Evolutionary conservation across 2,329 filamentous ascomycete species (phyloP).

Genomic region (Fusarium luffae): DNA sequence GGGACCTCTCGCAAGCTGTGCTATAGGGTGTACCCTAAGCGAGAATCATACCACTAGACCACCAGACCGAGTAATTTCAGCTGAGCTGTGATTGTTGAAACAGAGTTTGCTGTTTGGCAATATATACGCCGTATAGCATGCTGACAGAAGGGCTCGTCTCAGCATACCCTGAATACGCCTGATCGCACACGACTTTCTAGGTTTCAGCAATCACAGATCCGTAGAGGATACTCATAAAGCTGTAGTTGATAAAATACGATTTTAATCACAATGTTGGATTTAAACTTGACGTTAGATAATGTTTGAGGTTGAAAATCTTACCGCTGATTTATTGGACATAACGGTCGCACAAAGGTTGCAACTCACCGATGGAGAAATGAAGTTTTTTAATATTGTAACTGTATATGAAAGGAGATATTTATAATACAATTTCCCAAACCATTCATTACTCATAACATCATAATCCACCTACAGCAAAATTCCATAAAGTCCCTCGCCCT

Average conservation of each 20-base stretch:
- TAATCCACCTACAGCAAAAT: constrained; percentile 42
- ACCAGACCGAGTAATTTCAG: constrained; percentile 52
- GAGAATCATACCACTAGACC: constrained; percentile 78
- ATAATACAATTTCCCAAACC: background rate
- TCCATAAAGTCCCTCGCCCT: constrained; percentile 66
- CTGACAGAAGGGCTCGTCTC: no score
- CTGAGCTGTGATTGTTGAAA: background rate
- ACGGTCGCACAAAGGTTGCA: no score
- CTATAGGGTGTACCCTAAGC: constrained; percentile 67
- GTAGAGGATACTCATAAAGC: rapidly evolving
- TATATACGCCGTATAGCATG: background rate
- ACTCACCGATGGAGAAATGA: background rate
- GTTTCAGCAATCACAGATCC: background rate
- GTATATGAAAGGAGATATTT: background rate
- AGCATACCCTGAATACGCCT: background rate
- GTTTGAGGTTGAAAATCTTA: no score
- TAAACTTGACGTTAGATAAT: no score
- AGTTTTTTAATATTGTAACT: background rate
- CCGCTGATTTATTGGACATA: no score
- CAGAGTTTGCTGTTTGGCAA: rapidly evolving
- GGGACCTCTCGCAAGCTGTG: constrained; percentile 57
- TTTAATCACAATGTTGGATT: no score
- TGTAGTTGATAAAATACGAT: background rate
- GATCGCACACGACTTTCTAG: background rate
- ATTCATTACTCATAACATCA: background rate